Evolutionary conservation across 106 monocot species (phyloP).

Genomic region (Dendrobium huoshanense): DNA sequence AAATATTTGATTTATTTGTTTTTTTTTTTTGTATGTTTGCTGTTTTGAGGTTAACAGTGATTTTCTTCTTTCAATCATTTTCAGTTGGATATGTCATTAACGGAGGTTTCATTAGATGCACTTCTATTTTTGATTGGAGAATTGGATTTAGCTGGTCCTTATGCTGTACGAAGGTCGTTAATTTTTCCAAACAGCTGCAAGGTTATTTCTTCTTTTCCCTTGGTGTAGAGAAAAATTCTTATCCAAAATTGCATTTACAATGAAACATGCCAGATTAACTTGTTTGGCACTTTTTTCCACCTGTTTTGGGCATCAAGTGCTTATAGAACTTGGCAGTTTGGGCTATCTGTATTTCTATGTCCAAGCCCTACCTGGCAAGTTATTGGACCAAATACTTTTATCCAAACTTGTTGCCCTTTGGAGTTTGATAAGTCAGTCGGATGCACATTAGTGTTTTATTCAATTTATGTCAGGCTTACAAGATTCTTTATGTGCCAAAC

Average conservation of each 20-base stretch:
- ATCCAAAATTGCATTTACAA: background rate
- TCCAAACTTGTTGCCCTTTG: background rate
- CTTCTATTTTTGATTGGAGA: slow-evolving; percentile 65
- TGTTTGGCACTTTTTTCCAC: background rate
- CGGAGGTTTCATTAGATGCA: slow-evolving; percentile 59
- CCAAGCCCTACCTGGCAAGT: background rate
- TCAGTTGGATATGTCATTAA: slow-evolving; percentile 59
- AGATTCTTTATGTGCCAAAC: background rate
- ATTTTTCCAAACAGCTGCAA: slow-evolving; percentile 85
- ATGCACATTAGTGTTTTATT: background rate
- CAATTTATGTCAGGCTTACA: background rate
- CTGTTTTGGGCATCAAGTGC: background rate
- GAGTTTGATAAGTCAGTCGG: background rate
- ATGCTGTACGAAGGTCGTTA: slow-evolving; percentile 43
- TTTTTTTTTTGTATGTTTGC: background rate
- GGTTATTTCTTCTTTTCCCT: slow-evolving; percentile 29
- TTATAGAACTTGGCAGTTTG: background rate
- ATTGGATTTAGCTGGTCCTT: slow-evolving; percentile 63
- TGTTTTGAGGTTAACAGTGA: slow-evolving; percentile 10
- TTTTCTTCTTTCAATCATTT: slow-evolving; percentile 3
- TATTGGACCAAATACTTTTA: background rate
- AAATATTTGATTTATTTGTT: background rate
- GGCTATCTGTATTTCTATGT: background rate
- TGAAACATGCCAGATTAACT: background rate
- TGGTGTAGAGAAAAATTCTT: background rate